Evolutionary conservation across 1,284 basidiomycete species (phyloP).

Genomic region (Athelia sp.): DNA sequence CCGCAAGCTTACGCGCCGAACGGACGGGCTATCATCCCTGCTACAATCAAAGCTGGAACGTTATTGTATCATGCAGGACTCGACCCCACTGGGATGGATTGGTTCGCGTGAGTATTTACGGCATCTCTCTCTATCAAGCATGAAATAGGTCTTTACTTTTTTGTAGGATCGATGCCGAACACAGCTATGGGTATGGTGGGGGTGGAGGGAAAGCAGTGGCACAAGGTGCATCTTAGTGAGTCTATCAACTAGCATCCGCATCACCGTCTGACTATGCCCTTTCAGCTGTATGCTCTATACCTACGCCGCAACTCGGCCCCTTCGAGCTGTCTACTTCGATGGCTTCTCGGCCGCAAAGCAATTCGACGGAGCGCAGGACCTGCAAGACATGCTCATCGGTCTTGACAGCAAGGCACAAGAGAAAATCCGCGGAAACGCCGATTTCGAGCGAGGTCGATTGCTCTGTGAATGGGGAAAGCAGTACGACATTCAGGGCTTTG

Average conservation of each 20-base stretch:
- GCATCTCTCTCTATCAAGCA: neutral
- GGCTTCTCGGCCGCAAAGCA: neutral
- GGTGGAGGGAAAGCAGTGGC: neutral
- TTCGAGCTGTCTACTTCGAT: conserved; percentile 1
- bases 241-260: neutral
- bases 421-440: neutral
- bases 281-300: neutral
- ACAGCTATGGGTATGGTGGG: neutral
- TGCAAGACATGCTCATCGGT: neutral
- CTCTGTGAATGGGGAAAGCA: conserved; percentile 2
- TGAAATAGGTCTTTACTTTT: neutral
- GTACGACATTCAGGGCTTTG: neutral
- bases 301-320: neutral
- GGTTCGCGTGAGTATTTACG: neutral
- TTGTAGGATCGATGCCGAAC: neutral
- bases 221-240: neutral
- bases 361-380: neutral
- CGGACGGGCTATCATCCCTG: neutral
- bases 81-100: neutral
- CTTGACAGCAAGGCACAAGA: neutral
- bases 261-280: neutral
- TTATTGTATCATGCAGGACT: neutral
- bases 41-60: neutral
- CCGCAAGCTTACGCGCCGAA: neutral
- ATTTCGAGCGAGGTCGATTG: neutral